Base-by-base conservation (phyloP, 192 early-diverging fungal genomes). In the Phlyctochytrium arcticum region DNA sequence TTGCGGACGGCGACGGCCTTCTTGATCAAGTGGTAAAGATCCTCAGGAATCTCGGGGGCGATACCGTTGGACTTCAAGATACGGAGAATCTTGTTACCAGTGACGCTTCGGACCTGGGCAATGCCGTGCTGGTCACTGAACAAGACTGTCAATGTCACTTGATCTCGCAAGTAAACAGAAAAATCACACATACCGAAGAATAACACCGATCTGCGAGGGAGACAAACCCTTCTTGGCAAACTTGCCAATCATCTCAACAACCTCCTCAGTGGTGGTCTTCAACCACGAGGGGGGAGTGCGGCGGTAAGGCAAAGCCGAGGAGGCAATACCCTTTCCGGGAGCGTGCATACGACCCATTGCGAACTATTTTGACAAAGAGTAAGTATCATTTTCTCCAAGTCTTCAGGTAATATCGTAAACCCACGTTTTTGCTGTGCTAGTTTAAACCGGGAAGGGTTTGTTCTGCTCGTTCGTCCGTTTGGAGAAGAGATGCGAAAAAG, bases 1-100 rank as follows among this genome's bases (percentile, higher is more conserved):
- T 96, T 97, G 83, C 90, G 94, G 83, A 99, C 89, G 66, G 92
- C 86, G 69, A 99, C 93, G 67, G 96, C 95, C 91, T 97, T 97
- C 91, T 96, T 99, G 86, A 97, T 97, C 69, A 99, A 80, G 81
- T 93, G 92, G 89, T 96, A 96, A 56, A 99, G 87, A 84, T 99
- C 95, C 85, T 99, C 96, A 68, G 95, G 95, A 75, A 97, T 88
- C 75, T 92, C 89, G 60, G 95, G 95, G 67, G 88, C 91, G 53
- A 95, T 81, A 69, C 94, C 94, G 83, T 93, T 95, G 80, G 90
- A 86, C 84, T 93, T 95, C 68, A 99, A 86, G 80, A 99, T 97
- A 85, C 96, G 94, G 70, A 97, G 88, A 63, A 99, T 86, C 92
- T 99, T 97, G 92, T 95, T 99, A 76, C 95, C 94, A 72, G 96